Percentiles rank a stretch among this genome's conserved stretches.
Conservation (phyloP, 108 stramenopile genomes). For the Epithemia pelagica region DNA sequence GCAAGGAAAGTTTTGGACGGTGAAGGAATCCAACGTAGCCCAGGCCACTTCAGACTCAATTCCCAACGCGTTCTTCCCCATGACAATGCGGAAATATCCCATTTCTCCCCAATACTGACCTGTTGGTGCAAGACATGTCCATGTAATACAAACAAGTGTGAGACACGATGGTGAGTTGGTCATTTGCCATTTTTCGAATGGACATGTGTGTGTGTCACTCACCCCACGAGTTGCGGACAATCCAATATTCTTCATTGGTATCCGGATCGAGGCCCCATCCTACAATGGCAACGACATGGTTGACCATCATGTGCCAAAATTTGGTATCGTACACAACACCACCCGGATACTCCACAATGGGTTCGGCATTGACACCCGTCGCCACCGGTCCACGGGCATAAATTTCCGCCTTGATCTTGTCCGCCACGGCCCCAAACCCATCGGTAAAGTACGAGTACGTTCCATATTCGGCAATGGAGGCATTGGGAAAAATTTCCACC, state of each 20-base stretch:
- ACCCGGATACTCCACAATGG: conserved; percentile 61
- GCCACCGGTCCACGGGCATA: conserved; percentile 92
- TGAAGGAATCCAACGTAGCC: conserved; percentile 62
- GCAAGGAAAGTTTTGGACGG: conserved; percentile 51
- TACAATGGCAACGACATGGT: conserved; percentile 78
- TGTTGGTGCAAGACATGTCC: background rate
- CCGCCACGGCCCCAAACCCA: conserved; percentile 30
- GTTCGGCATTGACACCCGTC: conserved; percentile 81
- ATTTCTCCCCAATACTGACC: conserved; percentile 61
- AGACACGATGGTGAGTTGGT: no score
- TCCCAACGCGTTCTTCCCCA: conserved; percentile 80
- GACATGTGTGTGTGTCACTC: no score
- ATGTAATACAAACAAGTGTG: background rate
- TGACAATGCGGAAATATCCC: conserved; percentile 39
- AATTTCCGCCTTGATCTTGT: conserved; percentile 85
- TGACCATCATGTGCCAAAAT: conserved; percentile 27
- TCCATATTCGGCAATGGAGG: conserved; percentile 87
- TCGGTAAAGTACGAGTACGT: conserved; percentile 39
- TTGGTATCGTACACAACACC: conserved; percentile 51
- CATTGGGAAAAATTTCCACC: conserved; percentile 73
- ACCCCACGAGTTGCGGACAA: conserved; percentile 60
- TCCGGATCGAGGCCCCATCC: conserved; percentile 75
- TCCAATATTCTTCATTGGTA: conserved; percentile 70
- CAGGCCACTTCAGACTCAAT: conserved; percentile 79
- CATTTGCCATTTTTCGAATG: no score